phyloP scores from a whole-genome alignment of 2,329 filamentous ascomycete species.

The Alternaria triticina region DNA sequence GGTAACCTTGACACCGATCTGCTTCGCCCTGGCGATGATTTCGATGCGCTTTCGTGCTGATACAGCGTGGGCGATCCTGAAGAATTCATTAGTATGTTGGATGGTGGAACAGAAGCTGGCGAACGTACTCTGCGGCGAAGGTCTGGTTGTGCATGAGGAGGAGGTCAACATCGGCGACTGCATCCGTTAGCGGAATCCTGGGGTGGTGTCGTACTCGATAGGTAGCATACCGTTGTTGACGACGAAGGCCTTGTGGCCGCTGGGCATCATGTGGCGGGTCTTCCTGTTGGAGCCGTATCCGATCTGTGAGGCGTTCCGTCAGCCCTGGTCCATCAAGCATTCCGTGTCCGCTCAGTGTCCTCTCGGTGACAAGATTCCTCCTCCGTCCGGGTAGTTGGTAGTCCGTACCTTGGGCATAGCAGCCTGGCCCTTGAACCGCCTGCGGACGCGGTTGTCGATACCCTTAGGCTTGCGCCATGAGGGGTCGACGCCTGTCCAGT shows the following conservation, averaged over 20 bases:
- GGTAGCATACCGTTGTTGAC: slow-evolving; percentile 76
- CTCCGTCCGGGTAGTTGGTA: slow-evolving; percentile 7
- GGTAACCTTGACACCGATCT: slow-evolving; percentile 99
- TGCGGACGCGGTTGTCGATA: slow-evolving; percentile 98
- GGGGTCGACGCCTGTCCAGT: slow-evolving; percentile 65
- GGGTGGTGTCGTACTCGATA: not conserved
- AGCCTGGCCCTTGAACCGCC: slow-evolving; percentile 95
- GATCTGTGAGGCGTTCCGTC: slow-evolving; percentile 68
- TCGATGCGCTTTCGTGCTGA: slow-evolving; percentile 99
- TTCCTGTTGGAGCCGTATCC: slow-evolving; percentile 99
- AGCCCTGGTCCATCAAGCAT: slow-evolving; percentile 27
- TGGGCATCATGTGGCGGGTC: slow-evolving; percentile 98
- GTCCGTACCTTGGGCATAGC: slow-evolving; percentile 94
- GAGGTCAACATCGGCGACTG: slow-evolving; percentile 86
- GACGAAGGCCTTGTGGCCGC: slow-evolving; percentile 99
- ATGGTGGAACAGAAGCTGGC: not conserved
- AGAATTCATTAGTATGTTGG: slow-evolving; percentile 13
- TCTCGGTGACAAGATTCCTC: not conserved
- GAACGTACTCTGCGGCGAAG: slow-evolving; percentile 92
- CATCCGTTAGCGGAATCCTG: slow-evolving; percentile 25
- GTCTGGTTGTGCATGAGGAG: slow-evolving; percentile 99
- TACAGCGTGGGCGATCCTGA: slow-evolving; percentile 95
- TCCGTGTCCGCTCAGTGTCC: not conserved
- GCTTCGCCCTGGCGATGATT: slow-evolving; percentile 96
- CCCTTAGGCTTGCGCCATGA: slow-evolving; percentile 99